phyloP scores from a whole-genome alignment of 352 stramenopile species.

The Bremia lactucae region DNA sequence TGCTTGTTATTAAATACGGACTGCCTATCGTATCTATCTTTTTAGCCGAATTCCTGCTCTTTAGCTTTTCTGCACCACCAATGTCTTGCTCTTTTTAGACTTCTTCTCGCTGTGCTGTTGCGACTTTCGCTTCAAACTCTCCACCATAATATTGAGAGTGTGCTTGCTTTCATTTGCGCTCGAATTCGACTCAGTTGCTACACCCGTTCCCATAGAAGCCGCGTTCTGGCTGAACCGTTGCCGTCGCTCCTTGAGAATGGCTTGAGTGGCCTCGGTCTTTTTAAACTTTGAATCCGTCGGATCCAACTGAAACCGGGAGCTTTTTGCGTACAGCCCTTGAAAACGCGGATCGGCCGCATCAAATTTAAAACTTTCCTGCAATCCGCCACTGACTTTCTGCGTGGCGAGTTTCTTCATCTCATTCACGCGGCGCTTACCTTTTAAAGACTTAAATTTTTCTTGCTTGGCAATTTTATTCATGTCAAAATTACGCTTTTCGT shows the following conservation, averaged over 20 bases:
- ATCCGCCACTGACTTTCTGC: conserved; percentile 25
- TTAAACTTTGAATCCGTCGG: conserved; percentile 81
- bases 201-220: not conserved
- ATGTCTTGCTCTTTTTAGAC: conserved; percentile 39
- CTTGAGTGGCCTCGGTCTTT: conserved; percentile 65
- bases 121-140: conserved; percentile 78
- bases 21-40: too few relatives aligned
- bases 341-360: conserved; percentile 69
- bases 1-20: too few relatives aligned
- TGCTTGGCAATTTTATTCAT: conserved; percentile 73
- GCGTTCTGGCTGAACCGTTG: conserved; percentile 42
- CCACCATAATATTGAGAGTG: conserved; percentile 58
- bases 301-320: conserved; percentile 71
- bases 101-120: conserved; percentile 32
- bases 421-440: conserved; percentile 71
- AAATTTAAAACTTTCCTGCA: conserved; percentile 73
- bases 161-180: conserved; percentile 20
- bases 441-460: conserved; percentile 63
- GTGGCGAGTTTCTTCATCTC: conserved; percentile 64
- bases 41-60: too few relatives aligned
- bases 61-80: too few relatives aligned
- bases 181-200: conserved; percentile 5
- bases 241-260: conserved; percentile 69
- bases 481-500: conserved; percentile 71
- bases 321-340: conserved; percentile 58